phyloP scores from a whole-genome alignment of 495 filamentous ascomycete genomes.

The Trichoderma erinaceum region DNA sequence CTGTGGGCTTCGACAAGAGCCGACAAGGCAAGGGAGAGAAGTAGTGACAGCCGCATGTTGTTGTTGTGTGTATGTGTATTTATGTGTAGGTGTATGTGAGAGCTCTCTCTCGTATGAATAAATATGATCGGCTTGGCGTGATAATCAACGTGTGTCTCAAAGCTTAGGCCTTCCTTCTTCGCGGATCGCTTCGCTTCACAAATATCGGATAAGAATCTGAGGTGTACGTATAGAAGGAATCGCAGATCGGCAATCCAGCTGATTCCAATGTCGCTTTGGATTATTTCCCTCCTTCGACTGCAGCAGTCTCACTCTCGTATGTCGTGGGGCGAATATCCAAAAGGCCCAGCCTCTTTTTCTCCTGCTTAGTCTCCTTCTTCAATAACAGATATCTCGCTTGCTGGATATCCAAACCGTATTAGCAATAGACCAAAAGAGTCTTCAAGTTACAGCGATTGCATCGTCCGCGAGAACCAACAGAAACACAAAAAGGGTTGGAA shows the following conservation, averaged over 20 bases:
- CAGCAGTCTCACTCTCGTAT: background rate
- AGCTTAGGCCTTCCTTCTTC: background rate
- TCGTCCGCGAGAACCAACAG: background rate
- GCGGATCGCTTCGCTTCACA: background rate
- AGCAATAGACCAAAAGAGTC: background rate
- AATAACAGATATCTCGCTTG: background rate
- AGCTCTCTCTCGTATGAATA: background rate
- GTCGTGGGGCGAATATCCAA: background rate
- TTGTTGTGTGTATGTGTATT: background rate
- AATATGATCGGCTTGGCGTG: background rate
- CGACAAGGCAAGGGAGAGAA: constrained; percentile 43
- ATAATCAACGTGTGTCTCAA: background rate
- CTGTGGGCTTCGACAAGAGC: constrained; percentile 68
- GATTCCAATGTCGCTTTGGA: background rate
- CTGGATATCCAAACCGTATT: background rate
- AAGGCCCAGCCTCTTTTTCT: background rate
- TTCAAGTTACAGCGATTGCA: too few species aligned
- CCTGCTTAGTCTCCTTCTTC: background rate
- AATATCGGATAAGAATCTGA: background rate
- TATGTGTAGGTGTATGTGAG: background rate
- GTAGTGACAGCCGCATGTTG: constrained; percentile 44
- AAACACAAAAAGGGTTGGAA: background rate
- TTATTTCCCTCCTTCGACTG: background rate
- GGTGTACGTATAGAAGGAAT: background rate
- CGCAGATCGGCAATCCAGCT: background rate